Evolutionary conservation across 129 eudicot species (phyloP), one percentile per base, ranked within the genome.

Genomic region (sunflower (Helianthus annuus)): DNA sequence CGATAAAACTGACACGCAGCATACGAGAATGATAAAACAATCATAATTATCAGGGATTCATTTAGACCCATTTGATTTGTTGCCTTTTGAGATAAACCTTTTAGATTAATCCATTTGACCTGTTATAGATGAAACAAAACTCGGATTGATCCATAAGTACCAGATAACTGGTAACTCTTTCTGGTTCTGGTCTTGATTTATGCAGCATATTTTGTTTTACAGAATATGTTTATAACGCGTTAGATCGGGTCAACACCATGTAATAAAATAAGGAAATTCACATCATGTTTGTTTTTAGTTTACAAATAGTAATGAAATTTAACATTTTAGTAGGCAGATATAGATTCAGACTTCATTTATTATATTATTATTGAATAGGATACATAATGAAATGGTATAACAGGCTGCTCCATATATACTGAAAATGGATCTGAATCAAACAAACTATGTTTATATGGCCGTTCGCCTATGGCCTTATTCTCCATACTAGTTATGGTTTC

Each of bases 381-480:
- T 15, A 70, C 64, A 62, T 48, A 36, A 4, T 16, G 22, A 13
- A 52, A 54, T 73, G 36, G 45, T 8, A 76, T 68, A 58, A 66
- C 8, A 39, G 32, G 38, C 10, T 13, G 58, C 59, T 58, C 57
- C 61, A 42, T 29, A 38, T 64, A 64, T 53, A 46, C 38, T 4
- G 39, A 52, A n/a, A 15, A 59, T 68, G 40, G 10, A 76, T 15
- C 34, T 38, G 12, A 29, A 62, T 40, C 58, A 39, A 77, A 62
- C 12, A 40, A 69, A 32, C 58, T 54, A 34, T 44, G 5, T 70
- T 16, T 55, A 46, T 32, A 54, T 78, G 77, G 67, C 67, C 49
- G 15, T 51, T 63, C 9, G 56, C 16, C 51, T 11, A 0, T 70
- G 72, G 68, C 68, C 72, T 78, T 70, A 70, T 78, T 78, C 59